Conservation (phyloP, 2,329 filamentous ascomycete species). For the Esteya vermicola region DNA sequence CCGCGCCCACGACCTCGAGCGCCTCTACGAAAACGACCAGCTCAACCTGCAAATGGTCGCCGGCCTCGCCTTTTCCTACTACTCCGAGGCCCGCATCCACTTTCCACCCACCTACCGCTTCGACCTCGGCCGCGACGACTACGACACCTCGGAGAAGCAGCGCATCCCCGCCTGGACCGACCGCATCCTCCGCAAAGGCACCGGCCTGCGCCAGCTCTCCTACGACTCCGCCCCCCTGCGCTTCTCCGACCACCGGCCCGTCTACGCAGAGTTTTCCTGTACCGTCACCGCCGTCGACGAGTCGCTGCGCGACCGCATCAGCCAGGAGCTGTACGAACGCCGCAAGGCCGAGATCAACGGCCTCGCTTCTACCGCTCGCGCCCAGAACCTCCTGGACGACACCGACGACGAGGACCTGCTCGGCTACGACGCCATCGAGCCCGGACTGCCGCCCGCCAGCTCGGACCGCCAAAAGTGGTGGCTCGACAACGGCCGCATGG, state of each 20-base stretch:
- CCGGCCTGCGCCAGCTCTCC: conserved; percentile 65
- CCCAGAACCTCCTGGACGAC: conserved; percentile 39
- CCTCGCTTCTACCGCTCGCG: too few species aligned
- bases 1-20: conserved; percentile 56
- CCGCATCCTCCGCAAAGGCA: conserved; percentile 75
- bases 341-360: conserved; percentile 52
- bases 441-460: conserved; percentile 55
- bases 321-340: conserved; percentile 58
- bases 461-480: conserved; percentile 59
- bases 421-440: conserved; percentile 70
- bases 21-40: conserved; percentile 85
- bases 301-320: conserved; percentile 53
- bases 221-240: conserved; percentile 72
- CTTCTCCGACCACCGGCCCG: conserved; percentile 93
- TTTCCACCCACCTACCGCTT: conserved; percentile 96
- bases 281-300: conserved; percentile 72
- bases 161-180: conserved; percentile 97
- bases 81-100: conserved; percentile 75
- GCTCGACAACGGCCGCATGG: conserved; percentile 57
- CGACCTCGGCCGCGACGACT: conserved; percentile 73
- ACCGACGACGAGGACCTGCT: conserved; percentile 68
- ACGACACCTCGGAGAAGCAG: conserved; percentile 91
- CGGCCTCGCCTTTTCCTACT: conserved; percentile 77
- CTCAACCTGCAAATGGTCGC: conserved; percentile 95
- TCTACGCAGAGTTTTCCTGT: conserved; percentile 81